phyloP scores from a whole-genome alignment of 176 grass and related monocot genomes.

The Triticum dicoccoides region DNA sequence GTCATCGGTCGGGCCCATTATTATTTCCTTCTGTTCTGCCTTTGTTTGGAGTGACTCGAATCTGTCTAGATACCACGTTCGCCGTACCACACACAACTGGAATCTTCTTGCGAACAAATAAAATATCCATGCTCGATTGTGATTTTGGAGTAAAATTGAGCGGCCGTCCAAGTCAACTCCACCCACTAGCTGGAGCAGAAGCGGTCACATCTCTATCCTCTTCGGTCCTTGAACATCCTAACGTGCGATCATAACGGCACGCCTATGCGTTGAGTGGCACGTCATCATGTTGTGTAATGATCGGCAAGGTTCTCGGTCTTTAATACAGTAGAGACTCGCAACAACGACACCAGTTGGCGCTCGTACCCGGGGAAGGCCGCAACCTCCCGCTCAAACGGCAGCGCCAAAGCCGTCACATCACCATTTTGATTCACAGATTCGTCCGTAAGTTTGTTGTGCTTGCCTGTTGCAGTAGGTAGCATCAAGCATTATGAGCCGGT shows the following conservation, averaged over 20 bases:
- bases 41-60: too few relatives aligned
- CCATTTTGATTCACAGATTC: background rate
- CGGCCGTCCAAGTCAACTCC: too few relatives aligned
- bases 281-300: background rate
- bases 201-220: background rate
- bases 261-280: background rate
- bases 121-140: too few relatives aligned
- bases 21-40: too few relatives aligned
- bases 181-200: background rate
- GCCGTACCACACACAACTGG: background rate
- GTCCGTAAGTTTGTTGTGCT: too few relatives aligned
- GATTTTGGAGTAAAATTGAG: background rate
- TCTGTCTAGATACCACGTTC: background rate
- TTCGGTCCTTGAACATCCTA: background rate
- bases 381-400: background rate
- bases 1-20: too few relatives aligned
- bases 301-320: background rate
- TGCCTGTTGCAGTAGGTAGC: too few relatives aligned
- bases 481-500: too few relatives aligned
- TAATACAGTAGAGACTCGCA: too few relatives aligned
- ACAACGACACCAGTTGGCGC: background rate
- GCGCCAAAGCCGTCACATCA: background rate
- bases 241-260: background rate
- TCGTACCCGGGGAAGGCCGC: background rate
- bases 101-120: background rate